Percentiles rank a stretch among this genome's conserved stretches.
These are phyloP conservation scores for Russula griseocarnosa DNA, from an alignment of 768 basidiomycete genomes.

Conservation along the genomic window DNA sequence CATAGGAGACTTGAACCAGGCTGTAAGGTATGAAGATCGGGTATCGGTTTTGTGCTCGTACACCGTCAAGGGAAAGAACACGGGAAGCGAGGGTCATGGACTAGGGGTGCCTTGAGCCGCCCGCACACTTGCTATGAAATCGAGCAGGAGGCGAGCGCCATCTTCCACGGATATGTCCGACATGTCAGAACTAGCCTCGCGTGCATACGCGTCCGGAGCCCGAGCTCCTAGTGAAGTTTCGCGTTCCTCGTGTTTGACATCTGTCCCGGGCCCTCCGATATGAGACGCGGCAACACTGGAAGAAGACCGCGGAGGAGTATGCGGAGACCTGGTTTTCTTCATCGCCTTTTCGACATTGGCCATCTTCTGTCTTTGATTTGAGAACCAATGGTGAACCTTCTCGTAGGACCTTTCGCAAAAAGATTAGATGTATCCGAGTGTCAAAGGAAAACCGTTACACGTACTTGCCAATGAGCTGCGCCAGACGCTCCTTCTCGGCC, in stretches of 20 bases:
- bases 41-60: conserved; percentile 16
- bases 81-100: not conserved
- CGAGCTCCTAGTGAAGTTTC: not conserved
- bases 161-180: conserved; percentile 22
- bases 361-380: conserved; percentile 24
- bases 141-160: conserved; percentile 21
- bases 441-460: not conserved
- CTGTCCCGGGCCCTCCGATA: not conserved
- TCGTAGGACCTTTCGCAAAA: conserved; percentile 17
- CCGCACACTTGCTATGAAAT: conserved; percentile 17
- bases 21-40: conserved; percentile 16
- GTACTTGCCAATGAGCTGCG: conserved; percentile 21
- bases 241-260: not conserved
- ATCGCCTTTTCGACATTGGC: conserved; percentile 18
- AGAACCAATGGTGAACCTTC: conserved; percentile 25
- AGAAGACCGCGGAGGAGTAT: not conserved
- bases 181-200: conserved; percentile 13
- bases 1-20: conserved; percentile 4
- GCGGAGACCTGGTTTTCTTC: not conserved
- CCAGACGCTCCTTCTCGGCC: conserved; percentile 23
- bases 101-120: conserved; percentile 6
- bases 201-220: conserved; percentile 1
- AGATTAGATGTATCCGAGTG: not conserved
- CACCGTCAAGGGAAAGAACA: conserved; percentile 1
- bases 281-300: not conserved